These are phyloP conservation scores for Williopsis jadinii DNA, from an alignment of 1,139 yeast species.

Conservation along the genomic window DNA sequence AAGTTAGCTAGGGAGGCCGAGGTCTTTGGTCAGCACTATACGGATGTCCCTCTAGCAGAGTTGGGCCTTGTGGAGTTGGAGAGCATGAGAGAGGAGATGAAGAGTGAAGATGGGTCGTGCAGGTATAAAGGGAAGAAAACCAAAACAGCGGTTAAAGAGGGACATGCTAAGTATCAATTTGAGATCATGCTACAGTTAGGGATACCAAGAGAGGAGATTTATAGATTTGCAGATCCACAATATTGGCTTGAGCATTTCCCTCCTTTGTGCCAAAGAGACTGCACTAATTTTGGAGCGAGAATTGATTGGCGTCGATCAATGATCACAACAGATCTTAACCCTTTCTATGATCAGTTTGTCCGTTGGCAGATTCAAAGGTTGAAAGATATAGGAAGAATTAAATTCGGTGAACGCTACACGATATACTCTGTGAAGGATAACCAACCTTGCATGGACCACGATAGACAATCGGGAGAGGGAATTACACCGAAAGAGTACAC, in stretches of 20 bases:
- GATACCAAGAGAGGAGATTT: constrained; percentile 55
- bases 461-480: constrained; percentile 95
- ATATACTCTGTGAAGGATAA: constrained; percentile 96
- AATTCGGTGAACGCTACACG: constrained; percentile 96
- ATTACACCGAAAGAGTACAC: constrained; percentile 94
- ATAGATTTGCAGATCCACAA: constrained; percentile 79
- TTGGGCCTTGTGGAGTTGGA: constrained; percentile 32
- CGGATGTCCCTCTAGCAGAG: constrained; percentile 51
- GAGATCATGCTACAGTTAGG: constrained; percentile 78
- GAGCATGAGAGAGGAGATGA: constrained; percentile 28
- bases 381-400: constrained; percentile 80
- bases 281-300: constrained; percentile 57
- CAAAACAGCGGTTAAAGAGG: constrained; percentile 88
- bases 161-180: constrained; percentile 88
- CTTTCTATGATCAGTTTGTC: constrained; percentile 89
- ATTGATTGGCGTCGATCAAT: constrained; percentile 98
- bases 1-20: constrained; percentile 89
- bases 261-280: constrained; percentile 75
- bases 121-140: constrained; percentile 88
- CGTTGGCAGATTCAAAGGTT: constrained; percentile 95
- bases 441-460: constrained; percentile 99
- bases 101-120: constrained; percentile 63
- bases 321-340: constrained; percentile 91
- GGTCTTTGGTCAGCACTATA: constrained; percentile 76
- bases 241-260: constrained; percentile 93